Conservation (phyloP, 805 yeast genomes). For the Suhomyces xylopsoci region DNA sequence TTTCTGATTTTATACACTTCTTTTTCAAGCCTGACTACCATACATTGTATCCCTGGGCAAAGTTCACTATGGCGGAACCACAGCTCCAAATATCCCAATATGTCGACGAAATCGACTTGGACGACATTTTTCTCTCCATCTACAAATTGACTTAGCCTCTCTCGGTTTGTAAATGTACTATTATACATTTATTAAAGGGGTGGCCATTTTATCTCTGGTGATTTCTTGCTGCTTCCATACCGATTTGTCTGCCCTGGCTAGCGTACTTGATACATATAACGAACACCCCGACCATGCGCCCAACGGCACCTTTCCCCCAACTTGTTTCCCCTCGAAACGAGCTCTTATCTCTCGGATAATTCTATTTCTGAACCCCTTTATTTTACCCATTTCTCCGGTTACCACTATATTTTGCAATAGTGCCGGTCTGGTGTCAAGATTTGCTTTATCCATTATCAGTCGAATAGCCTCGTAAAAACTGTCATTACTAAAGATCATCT, state of each 20-base stretch:
- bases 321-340: not conserved
- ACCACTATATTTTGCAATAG: slow-evolving; percentile 20
- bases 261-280: slow-evolving; percentile 22
- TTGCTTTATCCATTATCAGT: slow-evolving; percentile 7
- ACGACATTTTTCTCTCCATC: slow-evolving; percentile 1
- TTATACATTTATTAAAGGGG: too few species aligned
- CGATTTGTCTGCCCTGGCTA: slow-evolving; percentile 12
- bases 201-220: slow-evolving; percentile 15
- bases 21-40: slow-evolving; percentile 6
- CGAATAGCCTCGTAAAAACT: slow-evolving; percentile 6
- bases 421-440: slow-evolving; percentile 18
- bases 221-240: slow-evolving; percentile 20
- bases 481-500: slow-evolving; percentile 6
- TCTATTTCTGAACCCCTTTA: slow-evolving; percentile 22
- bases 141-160: too few species aligned
- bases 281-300: slow-evolving; percentile 36
- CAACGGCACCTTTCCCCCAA: slow-evolving; percentile 10
- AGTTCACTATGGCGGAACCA: not conserved
- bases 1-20: not conserved
- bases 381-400: slow-evolving; percentile 22
- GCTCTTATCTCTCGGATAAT: slow-evolving; percentile 12
- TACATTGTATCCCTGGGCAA: slow-evolving; percentile 17
- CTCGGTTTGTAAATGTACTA: too few species aligned
- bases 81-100: not conserved
- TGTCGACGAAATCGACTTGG: slow-evolving; percentile 3